Conservation (phyloP, 441 rosid species). For the Cnidoscolus chayamansa region DNA sequence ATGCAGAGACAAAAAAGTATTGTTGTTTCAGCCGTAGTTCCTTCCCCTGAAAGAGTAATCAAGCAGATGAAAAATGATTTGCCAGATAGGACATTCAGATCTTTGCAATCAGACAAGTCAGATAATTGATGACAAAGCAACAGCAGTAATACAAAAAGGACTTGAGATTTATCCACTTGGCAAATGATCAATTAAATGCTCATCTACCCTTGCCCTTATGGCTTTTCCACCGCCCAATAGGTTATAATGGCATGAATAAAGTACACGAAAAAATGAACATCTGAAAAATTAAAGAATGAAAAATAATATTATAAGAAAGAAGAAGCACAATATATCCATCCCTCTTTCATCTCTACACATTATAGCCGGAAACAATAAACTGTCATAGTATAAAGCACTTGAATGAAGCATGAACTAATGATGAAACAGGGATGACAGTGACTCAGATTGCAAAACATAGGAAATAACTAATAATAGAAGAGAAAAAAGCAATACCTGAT, state of each 20-base stretch:
- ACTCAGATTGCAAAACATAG: not conserved
- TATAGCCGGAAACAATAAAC: constrained; percentile 4
- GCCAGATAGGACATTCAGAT: not conserved
- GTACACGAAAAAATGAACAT: not conserved
- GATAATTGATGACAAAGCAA: not conserved
- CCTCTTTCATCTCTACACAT: constrained; percentile 2
- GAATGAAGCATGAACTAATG: constrained; percentile 7
- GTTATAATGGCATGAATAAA: not conserved
- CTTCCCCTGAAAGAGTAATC: constrained; percentile 42
- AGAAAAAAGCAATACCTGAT: constrained; percentile 39
- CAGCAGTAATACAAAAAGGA: not conserved
- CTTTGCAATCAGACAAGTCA: not conserved
- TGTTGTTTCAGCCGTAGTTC: constrained; percentile 59
- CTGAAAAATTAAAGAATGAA: not conserved
- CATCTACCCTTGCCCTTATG: not conserved
- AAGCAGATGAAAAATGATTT: constrained; percentile 12
- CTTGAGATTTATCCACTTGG: not conserved
- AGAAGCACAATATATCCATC: constrained; percentile 6
- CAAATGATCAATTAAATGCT: not conserved
- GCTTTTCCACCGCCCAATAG: not conserved
- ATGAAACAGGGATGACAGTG: not conserved
- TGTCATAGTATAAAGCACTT: not conserved
- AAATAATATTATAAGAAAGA: constrained; percentile 7
- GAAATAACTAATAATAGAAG: constrained; percentile 22
- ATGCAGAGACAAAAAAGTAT: constrained; percentile 53